phyloP scores from a whole-genome alignment of 2,329 filamentous ascomycete genomes.

The Calonectria pseudoreteaudii region DNA sequence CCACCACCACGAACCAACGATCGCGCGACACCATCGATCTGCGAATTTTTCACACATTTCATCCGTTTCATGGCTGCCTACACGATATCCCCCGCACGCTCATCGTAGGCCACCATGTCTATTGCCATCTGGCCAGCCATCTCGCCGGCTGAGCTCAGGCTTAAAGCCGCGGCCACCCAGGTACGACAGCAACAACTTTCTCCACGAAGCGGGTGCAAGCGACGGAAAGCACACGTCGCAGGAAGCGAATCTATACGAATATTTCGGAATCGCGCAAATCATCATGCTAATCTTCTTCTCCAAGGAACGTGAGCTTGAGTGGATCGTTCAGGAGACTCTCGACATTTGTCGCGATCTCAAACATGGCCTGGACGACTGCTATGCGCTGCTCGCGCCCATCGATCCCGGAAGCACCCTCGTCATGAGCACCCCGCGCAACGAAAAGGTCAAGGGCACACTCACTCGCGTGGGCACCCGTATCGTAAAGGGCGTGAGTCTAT shows the following conservation, averaged over 20 bases:
- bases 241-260: background rate
- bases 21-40: background rate
- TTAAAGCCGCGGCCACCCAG: conserved; percentile 61
- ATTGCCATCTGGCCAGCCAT: conserved; percentile 70
- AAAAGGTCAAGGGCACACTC: conserved; percentile 91
- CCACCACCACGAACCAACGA: background rate
- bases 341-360: conserved; percentile 63
- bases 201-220: background rate
- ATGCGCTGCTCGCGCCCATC: conserved; percentile 83
- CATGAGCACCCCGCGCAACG: conserved; percentile 86
- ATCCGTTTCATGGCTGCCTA: conserved; percentile 42
- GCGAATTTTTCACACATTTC: background rate
- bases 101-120: conserved; percentile 59
- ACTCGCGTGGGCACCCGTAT: conserved; percentile 92
- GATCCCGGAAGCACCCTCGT: conserved; percentile 91
- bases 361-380: conserved; percentile 86
- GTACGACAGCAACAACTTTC: conserved; percentile 51
- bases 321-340: conserved; percentile 65
- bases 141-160: conserved; percentile 61
- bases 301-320: conserved; percentile 65
- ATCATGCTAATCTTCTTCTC: conserved; percentile 44
- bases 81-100: conserved; percentile 3
- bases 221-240: background rate
- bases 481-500: conserved; percentile 80
- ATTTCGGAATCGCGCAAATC: background rate